Evolutionary conservation across 805 yeast species (phyloP), one percentile per base, ranked within the genome.

Genomic region (Saccharomycopsis javanensis): DNA sequence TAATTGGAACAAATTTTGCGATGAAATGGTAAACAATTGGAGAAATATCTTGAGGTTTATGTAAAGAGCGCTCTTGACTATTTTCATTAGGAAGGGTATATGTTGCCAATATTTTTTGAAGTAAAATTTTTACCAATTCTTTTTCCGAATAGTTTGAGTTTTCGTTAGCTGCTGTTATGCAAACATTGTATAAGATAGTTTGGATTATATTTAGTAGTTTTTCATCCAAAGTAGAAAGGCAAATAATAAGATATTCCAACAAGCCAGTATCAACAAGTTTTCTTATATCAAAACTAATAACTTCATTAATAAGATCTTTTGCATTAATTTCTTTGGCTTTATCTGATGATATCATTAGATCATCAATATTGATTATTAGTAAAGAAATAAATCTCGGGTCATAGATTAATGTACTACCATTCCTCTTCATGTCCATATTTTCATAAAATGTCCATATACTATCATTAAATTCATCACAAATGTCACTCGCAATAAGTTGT

Each of bases 311-410:
- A 8, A 23, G 50, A 25, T 35, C 42, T 72, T 4, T 69, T 70
- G 8, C 67, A 67, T 10, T 42, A 11, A 8, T 8, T 15, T 42
- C 48, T 3, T 23, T 28, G 23, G 6, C 13, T 5, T 42, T 42
- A 15, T 20, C 8, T 3, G 65, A 63, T 13, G 70, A 57, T 28
- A 66, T 68, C 46, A 86, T 76, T 33, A 86, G 71, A 60, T 86
- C 91, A 4, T 80, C 83, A 63, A 82, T 86, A 66, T 83, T 85
- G 37, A 85, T 66, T 4, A 84, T 69, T 59, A 83, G 65, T 56
- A 85, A 71, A 60, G 88, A 67, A 37, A 90, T 63, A 64, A 90
- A 88, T 64, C 85, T 82, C n/a, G 82, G 77, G 65, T 88, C 92
- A 67, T 90, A 87, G 5, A 71, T 61, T 0, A 73, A 66, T 15